phyloP scores from a whole-genome alignment of 2,329 filamentous ascomycete genomes.

The Dactylellina sp. region DNA sequence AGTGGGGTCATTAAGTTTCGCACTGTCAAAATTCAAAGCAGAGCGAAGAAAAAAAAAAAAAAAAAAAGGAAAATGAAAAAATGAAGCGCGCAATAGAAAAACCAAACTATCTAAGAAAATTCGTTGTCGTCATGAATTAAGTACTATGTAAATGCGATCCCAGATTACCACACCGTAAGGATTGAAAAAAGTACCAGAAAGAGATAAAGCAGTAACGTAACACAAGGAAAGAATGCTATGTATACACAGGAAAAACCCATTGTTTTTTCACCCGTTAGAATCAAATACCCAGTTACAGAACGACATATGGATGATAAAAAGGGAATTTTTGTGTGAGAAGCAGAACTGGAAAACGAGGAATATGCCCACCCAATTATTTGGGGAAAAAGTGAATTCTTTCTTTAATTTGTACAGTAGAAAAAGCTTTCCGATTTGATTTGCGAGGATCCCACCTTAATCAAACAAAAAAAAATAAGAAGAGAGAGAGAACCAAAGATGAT shows the following conservation, averaged over 20 bases:
- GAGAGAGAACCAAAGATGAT: constrained; percentile 58
- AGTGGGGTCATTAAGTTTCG: constrained; percentile 62
- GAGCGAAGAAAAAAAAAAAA: too few species aligned
- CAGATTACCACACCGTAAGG: constrained; percentile 44
- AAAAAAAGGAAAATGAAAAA: constrained; percentile 59
- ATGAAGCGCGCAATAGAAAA: constrained; percentile 61
- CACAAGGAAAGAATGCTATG: constrained; percentile 60
- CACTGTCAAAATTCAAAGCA: too few species aligned
- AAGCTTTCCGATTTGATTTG: constrained; percentile 58
- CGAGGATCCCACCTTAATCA: constrained; percentile 54
- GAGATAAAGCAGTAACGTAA: constrained; percentile 54
- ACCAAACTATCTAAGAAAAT: constrained; percentile 59
- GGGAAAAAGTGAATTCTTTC: constrained; percentile 61
- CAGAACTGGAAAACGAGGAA: too few species aligned
- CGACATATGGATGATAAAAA: constrained; percentile 18
- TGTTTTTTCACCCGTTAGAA: constrained; percentile 37
- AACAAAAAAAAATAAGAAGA: constrained; percentile 53
- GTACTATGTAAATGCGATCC: constrained; percentile 40
- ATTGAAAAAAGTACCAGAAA: too few species aligned
- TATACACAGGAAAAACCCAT: constrained; percentile 49
- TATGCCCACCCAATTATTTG: constrained; percentile 61
- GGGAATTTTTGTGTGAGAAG: constrained; percentile 16
- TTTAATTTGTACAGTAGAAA: constrained; percentile 60
- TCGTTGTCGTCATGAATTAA: constrained; percentile 53
- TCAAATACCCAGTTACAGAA: constrained; percentile 25